Evolutionary conservation across 495 filamentous ascomycete genomes (phyloP).

Genomic region (Aspergillus ostianus): DNA sequence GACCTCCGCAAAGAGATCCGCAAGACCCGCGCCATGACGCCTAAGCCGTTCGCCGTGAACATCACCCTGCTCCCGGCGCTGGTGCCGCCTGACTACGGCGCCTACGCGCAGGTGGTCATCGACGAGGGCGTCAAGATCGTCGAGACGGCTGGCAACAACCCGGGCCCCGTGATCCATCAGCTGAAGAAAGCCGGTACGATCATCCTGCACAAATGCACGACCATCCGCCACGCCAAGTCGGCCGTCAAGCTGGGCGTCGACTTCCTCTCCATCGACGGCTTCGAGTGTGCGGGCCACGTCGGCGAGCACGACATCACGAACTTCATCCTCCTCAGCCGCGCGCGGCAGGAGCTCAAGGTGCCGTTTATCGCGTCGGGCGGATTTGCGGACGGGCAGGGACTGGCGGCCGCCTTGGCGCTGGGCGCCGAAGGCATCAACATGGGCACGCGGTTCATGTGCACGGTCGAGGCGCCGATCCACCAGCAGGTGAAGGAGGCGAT

Average conservation of each 20-base stretch:
- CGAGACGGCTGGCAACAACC: slow-evolving; percentile 94
- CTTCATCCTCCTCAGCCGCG: slow-evolving; percentile 86
- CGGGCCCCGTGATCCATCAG: slow-evolving; percentile 84
- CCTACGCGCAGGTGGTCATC: slow-evolving; percentile 90
- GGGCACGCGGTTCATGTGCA: slow-evolving; percentile 94
- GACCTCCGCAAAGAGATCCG: slow-evolving; percentile 92
- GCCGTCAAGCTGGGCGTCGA: slow-evolving; percentile 95
- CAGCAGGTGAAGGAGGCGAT: slow-evolving; percentile 90
- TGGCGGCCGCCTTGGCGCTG: slow-evolving; percentile 87
- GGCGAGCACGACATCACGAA: slow-evolving; percentile 97
- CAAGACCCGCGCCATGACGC: slow-evolving; percentile 79
- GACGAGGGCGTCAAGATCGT: slow-evolving; percentile 93
- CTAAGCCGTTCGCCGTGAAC: slow-evolving; percentile 91
- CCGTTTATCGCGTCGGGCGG: slow-evolving; percentile 96
- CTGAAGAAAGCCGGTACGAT: slow-evolving; percentile 76
- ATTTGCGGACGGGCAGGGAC: slow-evolving; percentile 90
- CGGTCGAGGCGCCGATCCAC: slow-evolving; percentile 89
- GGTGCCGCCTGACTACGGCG: slow-evolving; percentile 84
- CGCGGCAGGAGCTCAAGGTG: slow-evolving; percentile 77
- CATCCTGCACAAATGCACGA: slow-evolving; percentile 97
- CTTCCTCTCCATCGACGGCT: slow-evolving; percentile 94
- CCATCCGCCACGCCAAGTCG: slow-evolving; percentile 87
- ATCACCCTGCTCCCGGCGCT: slow-evolving; percentile 90
- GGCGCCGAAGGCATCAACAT: slow-evolving; percentile 95
- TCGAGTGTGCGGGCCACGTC: slow-evolving; percentile 96